phyloP scores from a whole-genome alignment of 176 grass and related monocot species.

The Zoysia japonica region DNA sequence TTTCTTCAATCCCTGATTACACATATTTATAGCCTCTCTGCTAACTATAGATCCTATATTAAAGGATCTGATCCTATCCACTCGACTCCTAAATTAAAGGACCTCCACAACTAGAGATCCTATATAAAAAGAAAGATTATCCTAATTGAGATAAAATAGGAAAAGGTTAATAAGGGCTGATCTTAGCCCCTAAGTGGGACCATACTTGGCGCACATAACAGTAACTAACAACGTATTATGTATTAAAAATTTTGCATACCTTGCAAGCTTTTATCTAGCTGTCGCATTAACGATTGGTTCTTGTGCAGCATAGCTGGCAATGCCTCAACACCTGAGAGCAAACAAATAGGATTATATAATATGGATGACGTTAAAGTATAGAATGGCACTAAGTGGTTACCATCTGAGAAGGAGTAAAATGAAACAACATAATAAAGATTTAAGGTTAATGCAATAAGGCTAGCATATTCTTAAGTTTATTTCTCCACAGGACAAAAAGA shows the following conservation, averaged over 20 bases:
- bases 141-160: no score
- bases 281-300: constrained; percentile 71
- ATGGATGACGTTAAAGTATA: not conserved
- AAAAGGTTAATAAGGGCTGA: no score
- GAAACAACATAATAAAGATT: not conserved
- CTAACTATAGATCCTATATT: no score
- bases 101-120: no score
- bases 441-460: constrained; percentile 9
- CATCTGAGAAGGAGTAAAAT: not conserved
- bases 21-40: no score
- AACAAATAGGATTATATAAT: constrained; percentile 15
- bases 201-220: no score
- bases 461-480: not conserved
- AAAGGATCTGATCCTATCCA: no score
- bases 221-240: not conserved
- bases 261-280: constrained; percentile 81
- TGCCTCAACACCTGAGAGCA: constrained; percentile 61
- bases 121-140: no score
- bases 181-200: no score
- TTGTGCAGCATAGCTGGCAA: constrained; percentile 78
- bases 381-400: not conserved
- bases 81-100: no score
- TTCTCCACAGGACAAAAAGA: not conserved
- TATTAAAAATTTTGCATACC: constrained; percentile 36
- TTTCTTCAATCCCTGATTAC: no score